Evolutionary conservation across 2,329 filamentous ascomycete species (phyloP).

Genomic region (Scolecobasidium constrictum): DNA sequence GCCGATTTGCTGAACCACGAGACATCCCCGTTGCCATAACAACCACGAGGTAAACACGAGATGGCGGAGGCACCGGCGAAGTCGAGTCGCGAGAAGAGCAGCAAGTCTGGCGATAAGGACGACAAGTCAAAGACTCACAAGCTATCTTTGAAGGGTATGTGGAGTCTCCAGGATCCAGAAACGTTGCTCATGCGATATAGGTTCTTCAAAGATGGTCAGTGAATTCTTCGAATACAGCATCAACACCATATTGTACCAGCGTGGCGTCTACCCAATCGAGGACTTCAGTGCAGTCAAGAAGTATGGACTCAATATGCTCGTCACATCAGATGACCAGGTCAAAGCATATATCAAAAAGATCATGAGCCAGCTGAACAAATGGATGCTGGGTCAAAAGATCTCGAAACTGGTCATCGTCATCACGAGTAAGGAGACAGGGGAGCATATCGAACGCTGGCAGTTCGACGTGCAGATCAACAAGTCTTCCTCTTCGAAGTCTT

Average conservation of each 20-base stretch:
- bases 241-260: slow-evolving; percentile 93
- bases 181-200: too few relatives aligned
- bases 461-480: slow-evolving; percentile 70
- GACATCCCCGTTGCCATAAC: slow-evolving; percentile 7
- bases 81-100: slow-evolving; percentile 18
- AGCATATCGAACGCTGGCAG: slow-evolving; percentile 95
- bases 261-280: slow-evolving; percentile 75
- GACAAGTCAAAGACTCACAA: slow-evolving; percentile 89
- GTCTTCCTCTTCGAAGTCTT: slow-evolving; percentile 35
- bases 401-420: slow-evolving; percentile 95
- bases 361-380: slow-evolving; percentile 93
- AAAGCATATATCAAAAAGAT: slow-evolving; percentile 99
- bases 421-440: slow-evolving; percentile 91
- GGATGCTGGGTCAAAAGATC: slow-evolving; percentile 96
- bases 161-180: too few relatives aligned
- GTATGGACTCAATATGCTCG: slow-evolving; percentile 98
- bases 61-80: slow-evolving; percentile 7
- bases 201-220: slow-evolving; percentile 74
- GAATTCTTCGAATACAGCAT: slow-evolving; percentile 99
- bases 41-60: slow-evolving; percentile 10
- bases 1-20: not conserved
- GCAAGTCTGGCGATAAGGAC: slow-evolving; percentile 32
- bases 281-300: slow-evolving; percentile 98
- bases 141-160: slow-evolving; percentile 70
- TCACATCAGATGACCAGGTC: slow-evolving; percentile 94